Evolutionary conservation across 2,329 filamentous ascomycete species (phyloP).

Genomic region (Pseudocercospora fuligena): DNA sequence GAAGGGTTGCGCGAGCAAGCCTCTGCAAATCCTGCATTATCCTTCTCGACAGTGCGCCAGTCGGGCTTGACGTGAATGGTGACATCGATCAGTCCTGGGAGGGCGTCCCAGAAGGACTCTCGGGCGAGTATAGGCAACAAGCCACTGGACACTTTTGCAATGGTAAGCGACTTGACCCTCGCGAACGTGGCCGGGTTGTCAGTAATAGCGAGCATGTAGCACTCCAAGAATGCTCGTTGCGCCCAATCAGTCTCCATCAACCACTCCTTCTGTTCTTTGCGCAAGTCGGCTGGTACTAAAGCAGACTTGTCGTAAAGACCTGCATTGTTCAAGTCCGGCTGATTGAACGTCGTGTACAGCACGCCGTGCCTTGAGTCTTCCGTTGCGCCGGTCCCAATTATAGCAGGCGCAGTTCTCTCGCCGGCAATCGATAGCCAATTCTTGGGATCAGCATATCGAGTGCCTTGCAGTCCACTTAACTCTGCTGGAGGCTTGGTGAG

Average conservation of each 20-base stretch:
- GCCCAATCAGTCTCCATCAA: slow-evolving; percentile 71
- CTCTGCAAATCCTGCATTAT: slow-evolving; percentile 57
- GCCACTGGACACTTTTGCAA: slow-evolving; percentile 68
- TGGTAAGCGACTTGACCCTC: slow-evolving; percentile 62
- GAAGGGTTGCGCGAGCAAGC: slow-evolving; percentile 58
- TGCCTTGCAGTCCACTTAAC: slow-evolving; percentile 27
- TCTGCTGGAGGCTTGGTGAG: slow-evolving; percentile 23
- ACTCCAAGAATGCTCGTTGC: slow-evolving; percentile 69
- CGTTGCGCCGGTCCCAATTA: neutral
- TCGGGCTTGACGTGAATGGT: slow-evolving; percentile 67
- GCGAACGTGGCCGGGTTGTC: slow-evolving; percentile 62
- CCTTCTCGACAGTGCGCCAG: slow-evolving; percentile 64
- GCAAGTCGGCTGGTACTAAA: slow-evolving; percentile 62
- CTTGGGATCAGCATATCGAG: slow-evolving; percentile 26
- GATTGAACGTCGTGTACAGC: slow-evolving; percentile 40
- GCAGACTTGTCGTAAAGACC: slow-evolving; percentile 34
- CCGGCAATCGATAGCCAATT: slow-evolving; percentile 30
- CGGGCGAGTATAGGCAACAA: slow-evolving; percentile 62
- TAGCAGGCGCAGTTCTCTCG: slow-evolving; percentile 13
- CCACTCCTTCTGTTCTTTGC: slow-evolving; percentile 69
- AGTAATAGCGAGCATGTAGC: slow-evolving; percentile 67
- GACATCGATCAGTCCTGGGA: slow-evolving; percentile 60
- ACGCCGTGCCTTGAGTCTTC: slow-evolving; percentile 33
- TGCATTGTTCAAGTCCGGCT: slow-evolving; percentile 33
- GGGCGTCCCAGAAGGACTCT: slow-evolving; percentile 64